These are phyloP conservation scores for Populus ilicifolia DNA, from an alignment of 345 rosid species.

Conservation along the genomic window DNA sequence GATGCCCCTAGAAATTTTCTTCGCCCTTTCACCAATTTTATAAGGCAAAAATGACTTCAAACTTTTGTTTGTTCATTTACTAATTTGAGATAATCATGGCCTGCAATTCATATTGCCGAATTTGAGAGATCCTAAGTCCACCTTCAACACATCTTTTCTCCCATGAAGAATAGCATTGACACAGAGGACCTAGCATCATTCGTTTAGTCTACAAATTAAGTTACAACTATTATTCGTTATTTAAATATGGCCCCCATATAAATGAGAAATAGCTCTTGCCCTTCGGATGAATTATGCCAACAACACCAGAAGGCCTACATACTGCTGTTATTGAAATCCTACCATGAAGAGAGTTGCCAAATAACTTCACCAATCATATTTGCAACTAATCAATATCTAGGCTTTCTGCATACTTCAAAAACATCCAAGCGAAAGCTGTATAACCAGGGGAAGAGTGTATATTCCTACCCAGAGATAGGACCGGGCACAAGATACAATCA, in stretches of 20 bases:
- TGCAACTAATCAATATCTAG: neutral
- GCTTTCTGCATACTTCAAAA: neutral
- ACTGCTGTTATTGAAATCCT: no score
- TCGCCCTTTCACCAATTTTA: neutral
- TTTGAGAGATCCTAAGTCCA: neutral
- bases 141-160: neutral
- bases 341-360: neutral
- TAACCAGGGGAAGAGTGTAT: neutral
- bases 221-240: no score
- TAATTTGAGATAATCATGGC: no score
- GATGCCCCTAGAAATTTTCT: neutral
- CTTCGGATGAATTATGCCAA: neutral
- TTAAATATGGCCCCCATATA: neutral
- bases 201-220: neutral
- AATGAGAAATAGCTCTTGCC: neutral
- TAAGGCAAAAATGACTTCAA: neutral
- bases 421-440: neutral
- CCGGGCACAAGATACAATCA: neutral
- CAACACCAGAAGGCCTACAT: neutral
- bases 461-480: neutral
- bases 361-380: neutral
- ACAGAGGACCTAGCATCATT: neutral
- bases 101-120: neutral
- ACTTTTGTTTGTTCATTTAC: neutral
- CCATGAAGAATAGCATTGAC: neutral